phyloP scores from a whole-genome alignment of 2,329 filamentous ascomycete genomes.

The Fusarium mangiferae region DNA sequence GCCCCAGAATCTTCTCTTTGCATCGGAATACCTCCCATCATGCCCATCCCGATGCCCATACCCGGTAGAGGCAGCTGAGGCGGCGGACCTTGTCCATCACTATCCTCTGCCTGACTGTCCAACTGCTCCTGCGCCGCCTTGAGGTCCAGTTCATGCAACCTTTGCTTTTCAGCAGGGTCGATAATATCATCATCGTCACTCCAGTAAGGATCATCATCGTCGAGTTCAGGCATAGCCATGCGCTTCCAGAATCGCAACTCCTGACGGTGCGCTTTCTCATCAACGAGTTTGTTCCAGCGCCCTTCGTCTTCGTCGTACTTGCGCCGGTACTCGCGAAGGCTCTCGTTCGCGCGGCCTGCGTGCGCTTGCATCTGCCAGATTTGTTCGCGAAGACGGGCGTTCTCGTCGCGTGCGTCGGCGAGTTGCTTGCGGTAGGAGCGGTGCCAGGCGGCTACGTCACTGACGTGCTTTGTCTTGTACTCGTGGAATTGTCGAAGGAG shows the following conservation, averaged over 20 bases:
- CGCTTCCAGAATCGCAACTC: slow-evolving; percentile 74
- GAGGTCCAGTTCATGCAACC: slow-evolving; percentile 61
- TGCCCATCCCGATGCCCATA: slow-evolving; percentile 39
- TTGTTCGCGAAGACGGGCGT: slow-evolving; percentile 70
- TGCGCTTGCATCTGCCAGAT: slow-evolving; percentile 74
- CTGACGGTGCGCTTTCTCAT: slow-evolving; percentile 63
- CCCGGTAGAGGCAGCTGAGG: slow-evolving; percentile 35
- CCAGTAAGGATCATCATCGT: slow-evolving; percentile 70
- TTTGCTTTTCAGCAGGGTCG: slow-evolving; percentile 68
- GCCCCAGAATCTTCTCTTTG: slow-evolving; percentile 49
- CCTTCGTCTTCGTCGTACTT: slow-evolving; percentile 66
- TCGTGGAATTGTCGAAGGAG: slow-evolving; percentile 73
- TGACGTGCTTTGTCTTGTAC: slow-evolving; percentile 71
- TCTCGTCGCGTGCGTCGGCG: slow-evolving; percentile 72
- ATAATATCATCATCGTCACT: slow-evolving; percentile 74
- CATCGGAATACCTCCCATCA: slow-evolving; percentile 54
- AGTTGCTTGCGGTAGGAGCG: slow-evolving; percentile 73
- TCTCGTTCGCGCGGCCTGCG: slow-evolving; percentile 67
- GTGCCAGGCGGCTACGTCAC: slow-evolving; percentile 72
- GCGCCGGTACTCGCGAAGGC: slow-evolving; percentile 66
- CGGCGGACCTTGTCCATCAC: slow-evolving; percentile 45
- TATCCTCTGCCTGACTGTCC: slow-evolving; percentile 48
- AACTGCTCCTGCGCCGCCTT: slow-evolving; percentile 56
- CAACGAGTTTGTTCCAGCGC: slow-evolving; percentile 64
- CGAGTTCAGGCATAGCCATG: slow-evolving; percentile 70